Percentiles rank a stretch among this genome's conserved stretches.
Conservation (phyloP, 2,329 filamentous ascomycete species). For the Aspergillus versicolor region DNA sequence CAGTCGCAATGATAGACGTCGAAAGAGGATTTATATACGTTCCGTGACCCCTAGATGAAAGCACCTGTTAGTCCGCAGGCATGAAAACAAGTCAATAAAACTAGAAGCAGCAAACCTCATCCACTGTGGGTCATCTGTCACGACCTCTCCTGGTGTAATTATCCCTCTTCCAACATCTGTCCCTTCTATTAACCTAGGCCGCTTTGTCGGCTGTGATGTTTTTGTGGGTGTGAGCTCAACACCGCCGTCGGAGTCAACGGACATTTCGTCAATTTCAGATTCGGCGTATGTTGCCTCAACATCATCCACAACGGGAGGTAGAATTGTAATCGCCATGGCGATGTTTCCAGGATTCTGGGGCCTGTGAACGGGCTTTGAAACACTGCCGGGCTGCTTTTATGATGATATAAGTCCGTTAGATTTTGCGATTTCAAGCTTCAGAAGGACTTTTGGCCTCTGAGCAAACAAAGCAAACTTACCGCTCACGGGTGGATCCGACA, state of each 20-base stretch:
- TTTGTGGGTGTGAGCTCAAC: slow-evolving; percentile 30
- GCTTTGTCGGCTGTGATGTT: slow-evolving; percentile 39
- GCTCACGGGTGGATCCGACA: background rate
- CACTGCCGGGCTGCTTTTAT: background rate
- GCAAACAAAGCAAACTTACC: slow-evolving; percentile 22
- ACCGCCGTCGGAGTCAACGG: slow-evolving; percentile 47
- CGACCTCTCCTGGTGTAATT: slow-evolving; percentile 83
- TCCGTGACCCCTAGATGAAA: slow-evolving; percentile 72
- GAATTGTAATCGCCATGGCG: slow-evolving; percentile 60
- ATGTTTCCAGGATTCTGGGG: background rate
- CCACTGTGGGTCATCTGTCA: slow-evolving; percentile 93
- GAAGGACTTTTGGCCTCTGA: slow-evolving; percentile 15
- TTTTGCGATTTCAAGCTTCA: slow-evolving; percentile 5
- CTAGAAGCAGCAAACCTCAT: slow-evolving; percentile 58
- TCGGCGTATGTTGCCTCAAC: slow-evolving; percentile 31
- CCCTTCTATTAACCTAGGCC: slow-evolving; percentile 31
- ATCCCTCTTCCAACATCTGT: slow-evolving; percentile 49
- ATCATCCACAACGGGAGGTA: slow-evolving; percentile 49
- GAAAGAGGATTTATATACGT: slow-evolving; percentile 68
- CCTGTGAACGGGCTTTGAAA: background rate
- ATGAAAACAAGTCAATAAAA: background rate
- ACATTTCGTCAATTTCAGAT: slow-evolving; percentile 52
- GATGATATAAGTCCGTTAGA: background rate
- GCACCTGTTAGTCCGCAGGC: slow-evolving; percentile 29
- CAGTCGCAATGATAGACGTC: slow-evolving; percentile 77